Evolutionary conservation across 176 grass and related monocot species (phyloP).

Genomic region (Chrysopogon serrulatus): DNA sequence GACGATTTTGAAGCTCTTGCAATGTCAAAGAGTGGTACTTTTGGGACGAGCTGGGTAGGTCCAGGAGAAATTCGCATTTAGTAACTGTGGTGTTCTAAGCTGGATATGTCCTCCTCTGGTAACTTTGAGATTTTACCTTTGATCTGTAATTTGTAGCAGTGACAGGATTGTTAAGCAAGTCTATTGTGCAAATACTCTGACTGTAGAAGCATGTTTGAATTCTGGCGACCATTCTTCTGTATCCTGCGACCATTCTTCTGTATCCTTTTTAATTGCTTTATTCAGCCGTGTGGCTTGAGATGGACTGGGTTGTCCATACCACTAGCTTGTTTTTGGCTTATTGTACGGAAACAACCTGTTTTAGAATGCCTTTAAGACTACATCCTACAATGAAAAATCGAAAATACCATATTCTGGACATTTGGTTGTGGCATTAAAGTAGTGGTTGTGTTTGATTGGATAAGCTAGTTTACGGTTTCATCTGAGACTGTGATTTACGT

Average conservation of each 20-base stretch:
- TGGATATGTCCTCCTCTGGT: background rate
- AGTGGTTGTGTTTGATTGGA: constrained; percentile 7
- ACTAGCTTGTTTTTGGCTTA: background rate
- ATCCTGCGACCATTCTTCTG: too few species aligned
- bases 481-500: background rate
- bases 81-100: background rate
- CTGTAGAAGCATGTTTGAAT: background rate
- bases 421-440: background rate
- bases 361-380: background rate
- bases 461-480: too few species aligned
- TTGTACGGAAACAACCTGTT: background rate
- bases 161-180: background rate
- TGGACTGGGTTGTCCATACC: background rate
- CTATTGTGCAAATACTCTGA: background rate
- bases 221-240: background rate
- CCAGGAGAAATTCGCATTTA: background rate
- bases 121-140: background rate
- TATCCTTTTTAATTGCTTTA: background rate
- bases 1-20: background rate
- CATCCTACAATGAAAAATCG: background rate
- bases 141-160: background rate
- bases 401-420: background rate
- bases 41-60: background rate
- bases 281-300: background rate
- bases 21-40: background rate